Base-by-base conservation (phyloP, 1,284 basidiomycete genomes). In the Puccinia coronata region DNA sequence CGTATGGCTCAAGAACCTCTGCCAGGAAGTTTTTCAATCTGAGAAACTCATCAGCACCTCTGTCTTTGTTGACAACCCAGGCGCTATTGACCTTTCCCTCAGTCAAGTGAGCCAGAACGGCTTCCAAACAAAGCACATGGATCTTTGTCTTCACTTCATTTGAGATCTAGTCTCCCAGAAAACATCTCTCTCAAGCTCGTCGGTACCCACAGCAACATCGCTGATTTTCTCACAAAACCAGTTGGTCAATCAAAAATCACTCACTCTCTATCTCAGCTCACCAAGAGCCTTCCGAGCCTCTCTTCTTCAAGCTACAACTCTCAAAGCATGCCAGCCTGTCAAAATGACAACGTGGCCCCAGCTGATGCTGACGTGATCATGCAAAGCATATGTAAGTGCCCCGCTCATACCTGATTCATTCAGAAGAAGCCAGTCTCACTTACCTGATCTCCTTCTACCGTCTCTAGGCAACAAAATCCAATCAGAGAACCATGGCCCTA, bases 1-100 rank as follows among this genome's bases (percentile, higher is more conserved):
- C 18, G 36, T 53, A 8, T 78, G 75, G 75, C 12, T 51, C 31
- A 25, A 39, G 25, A 65, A 78, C 28, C 51, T 78, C 1, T 9
- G 34, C 4, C 12, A 61, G 3, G 75, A 78, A 53, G 18, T 67
- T 28, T 14, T 34, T 41, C 4, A 9, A 2, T 31, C 16, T 20
- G 3, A 2, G 39, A 18, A 9, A 5, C 2, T 20, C 1, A 3
- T 3, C 59, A 3, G 11, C 8, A 31, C n/a, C 47, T 47, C 28
- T 23, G 9, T 43, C 20, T n/a, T 70, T 2, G 8, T 25, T 8
- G 39, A 47, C 20, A 70, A 70, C 28, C n/a, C 8, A n/a, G 67
- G 67, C 2, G 67, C 39, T 11, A 70, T 70, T 23, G 67, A 70
- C 23, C 67, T 70, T 1, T 36, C 67, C 47, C 39, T 70, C 39